Base-by-base conservation (phyloP, 2,329 filamentous ascomycete species). In the Chalaropsis ovoidea region DNA sequence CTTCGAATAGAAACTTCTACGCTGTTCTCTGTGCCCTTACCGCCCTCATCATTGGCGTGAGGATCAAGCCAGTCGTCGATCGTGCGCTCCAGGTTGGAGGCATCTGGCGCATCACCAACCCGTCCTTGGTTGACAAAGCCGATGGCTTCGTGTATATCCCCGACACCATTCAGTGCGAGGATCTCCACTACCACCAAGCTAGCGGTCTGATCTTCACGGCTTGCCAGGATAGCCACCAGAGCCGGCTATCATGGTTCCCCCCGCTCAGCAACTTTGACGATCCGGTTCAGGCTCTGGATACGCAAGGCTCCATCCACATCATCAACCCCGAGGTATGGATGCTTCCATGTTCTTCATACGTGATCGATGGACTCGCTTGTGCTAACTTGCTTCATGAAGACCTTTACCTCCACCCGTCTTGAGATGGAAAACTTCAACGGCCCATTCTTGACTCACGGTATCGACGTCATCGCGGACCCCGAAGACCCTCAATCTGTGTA, bases 371-470 rank as follows among this genome's bases (percentile, higher is more conserved):
- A 17, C 17, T 19, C 19, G 6, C 8, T 17, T 17, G 42, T 61
- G 45, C n/a, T 35, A 22, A 27, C 42, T 22, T 17, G 42, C n/a
- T 42, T 52, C 35, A 49, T 1, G 35, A 17, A 82, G 79, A 81
- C 77, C 1, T 71, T 78, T 69, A 75, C 74, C 61, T 76, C 77
- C 0, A 76, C 73, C 56, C 75, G 78, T 24, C 74, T 86, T 2
- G 68, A 70, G 0, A 77, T 85, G 17, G 73, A 78, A 6, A 77
- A 79, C 64, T 86, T 85, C 68, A 67, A 77, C 1, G 76, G 77
- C 0, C 76, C 81, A 0, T 84, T 86, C 62, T 70, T 81, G 5
- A 83, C 83, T 0, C 84, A 86, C 68, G 84, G 84, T 1, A 82
- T 86, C 68, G 82, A 84, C 67, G 75, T 86, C 6, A 76, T 83